phyloP scores from a whole-genome alignment of 805 yeast species.

The Ogataea neopini region DNA sequence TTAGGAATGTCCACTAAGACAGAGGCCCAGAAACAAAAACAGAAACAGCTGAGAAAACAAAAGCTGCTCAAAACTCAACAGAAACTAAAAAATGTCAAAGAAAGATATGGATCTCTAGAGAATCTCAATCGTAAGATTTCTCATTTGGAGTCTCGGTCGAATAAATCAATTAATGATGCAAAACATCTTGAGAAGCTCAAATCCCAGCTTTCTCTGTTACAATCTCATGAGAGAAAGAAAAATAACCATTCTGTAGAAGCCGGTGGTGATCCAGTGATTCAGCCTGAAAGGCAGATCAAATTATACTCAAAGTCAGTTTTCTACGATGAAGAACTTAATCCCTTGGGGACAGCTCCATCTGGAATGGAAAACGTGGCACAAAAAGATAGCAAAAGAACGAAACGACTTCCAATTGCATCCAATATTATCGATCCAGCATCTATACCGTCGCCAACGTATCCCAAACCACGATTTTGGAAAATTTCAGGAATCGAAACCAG shows the following conservation, averaged over 20 bases:
- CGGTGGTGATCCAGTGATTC: neutral
- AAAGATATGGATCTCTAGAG: constrained; percentile 11
- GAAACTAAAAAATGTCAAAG: constrained; percentile 10
- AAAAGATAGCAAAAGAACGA: constrained; percentile 29
- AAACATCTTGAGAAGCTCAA: constrained; percentile 20
- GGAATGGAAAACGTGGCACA: constrained; percentile 32
- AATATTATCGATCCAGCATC: constrained; percentile 7
- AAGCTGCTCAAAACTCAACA: constrained; percentile 12
- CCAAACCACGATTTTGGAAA: constrained; percentile 50
- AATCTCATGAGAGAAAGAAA: constrained; percentile 14
- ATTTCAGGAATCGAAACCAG: constrained; percentile 24
- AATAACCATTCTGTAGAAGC: neutral
- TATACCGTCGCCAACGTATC: constrained; percentile 40
- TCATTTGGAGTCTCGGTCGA: constrained; percentile 11
- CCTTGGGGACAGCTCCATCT: constrained; percentile 55
- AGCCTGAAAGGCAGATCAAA: constrained; percentile 21
- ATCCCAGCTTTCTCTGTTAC: constrained; percentile 19
- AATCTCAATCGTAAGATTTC: constrained; percentile 16
- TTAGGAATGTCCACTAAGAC: constrained; percentile 3
- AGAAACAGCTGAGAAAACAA: constrained; percentile 6
- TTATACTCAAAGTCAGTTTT: constrained; percentile 54
- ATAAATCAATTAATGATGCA: constrained; percentile 17
- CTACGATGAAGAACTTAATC: constrained; percentile 68
- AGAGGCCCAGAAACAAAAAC: constrained; percentile 10
- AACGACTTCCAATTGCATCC: constrained; percentile 1